Evolutionary conservation across 2,329 filamentous ascomycete genomes (phyloP).

Genomic region (Hymenoscyphus repandus): DNA sequence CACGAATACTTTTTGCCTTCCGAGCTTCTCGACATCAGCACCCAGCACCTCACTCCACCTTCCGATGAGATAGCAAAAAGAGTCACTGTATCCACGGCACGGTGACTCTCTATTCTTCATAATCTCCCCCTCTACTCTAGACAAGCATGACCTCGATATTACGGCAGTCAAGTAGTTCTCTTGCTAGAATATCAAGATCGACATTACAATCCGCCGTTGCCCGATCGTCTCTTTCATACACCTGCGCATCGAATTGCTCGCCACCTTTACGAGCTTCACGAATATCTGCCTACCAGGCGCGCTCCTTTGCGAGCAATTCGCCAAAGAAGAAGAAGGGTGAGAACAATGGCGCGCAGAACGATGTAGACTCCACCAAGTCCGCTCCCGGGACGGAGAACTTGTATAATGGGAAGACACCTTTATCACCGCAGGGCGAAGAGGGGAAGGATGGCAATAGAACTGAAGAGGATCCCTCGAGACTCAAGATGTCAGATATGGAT

Average conservation of each 20-base stretch:
- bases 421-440: slow-evolving; percentile 29
- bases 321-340: slow-evolving; percentile 14
- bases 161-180: slow-evolving; percentile 60
- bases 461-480: slow-evolving; percentile 21
- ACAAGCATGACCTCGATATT: slow-evolving; percentile 61
- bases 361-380: slow-evolving; percentile 20
- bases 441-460: slow-evolving; percentile 27
- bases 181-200: slow-evolving; percentile 57
- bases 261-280: slow-evolving; percentile 35
- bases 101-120: slow-evolving; percentile 13
- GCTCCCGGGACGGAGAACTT: slow-evolving; percentile 41
- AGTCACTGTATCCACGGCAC: slow-evolving; percentile 15
- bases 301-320: slow-evolving; percentile 18
- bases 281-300: slow-evolving; percentile 23
- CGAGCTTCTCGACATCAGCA: neutral
- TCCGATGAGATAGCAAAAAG: slow-evolving; percentile 19
- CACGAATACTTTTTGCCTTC: slow-evolving; percentile 3
- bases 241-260: slow-evolving; percentile 33
- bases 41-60: neutral
- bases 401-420: slow-evolving; percentile 37
- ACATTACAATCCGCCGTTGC: slow-evolving; percentile 48
- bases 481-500: slow-evolving; percentile 38
- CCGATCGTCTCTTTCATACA: slow-evolving; percentile 34
- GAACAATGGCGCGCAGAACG: slow-evolving; percentile 3
- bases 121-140: slow-evolving; percentile 15